Base-by-base conservation (phyloP, 2,329 filamentous ascomycete species). In the Cordyceps cateniannulata region DNA sequence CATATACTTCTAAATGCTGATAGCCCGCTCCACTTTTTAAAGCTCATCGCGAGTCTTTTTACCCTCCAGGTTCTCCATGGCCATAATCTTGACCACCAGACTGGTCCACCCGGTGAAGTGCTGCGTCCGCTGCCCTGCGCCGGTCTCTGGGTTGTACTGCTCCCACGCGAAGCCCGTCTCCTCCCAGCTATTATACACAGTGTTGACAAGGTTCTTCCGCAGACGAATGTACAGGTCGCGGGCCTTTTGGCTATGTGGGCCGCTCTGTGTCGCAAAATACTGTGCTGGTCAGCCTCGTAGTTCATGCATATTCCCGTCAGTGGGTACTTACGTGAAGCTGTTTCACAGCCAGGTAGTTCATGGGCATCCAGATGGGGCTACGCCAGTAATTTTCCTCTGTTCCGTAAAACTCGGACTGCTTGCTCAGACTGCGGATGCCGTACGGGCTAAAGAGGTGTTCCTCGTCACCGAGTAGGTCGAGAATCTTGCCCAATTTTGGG, bases 81-180 rank as follows among this genome's bases (percentile, higher is more conserved):
- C 85, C 92, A 98, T 96, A 66, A 99, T 91, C 80, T 96, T 97
- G 50, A 98, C 93, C 52, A 98, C 90, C 75, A 98, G 79, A 72
- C 91, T 96, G n/a, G 95, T 99, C 95, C 95, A 99, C 55, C 95
- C 95, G 0, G 95, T 97, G 72, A 99, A 99, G 75, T 98, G 93
- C 79, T 97, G 92, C 5, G 93, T 98, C 47, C 95, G 83, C 79
- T 98, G 93, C n/a, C 95, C 95, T 58, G 84, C 84, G 50, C 95
- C 95, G 3, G 91, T 96, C 68, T 96, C 91, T 0, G 93, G 91
- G 72, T 96, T 91, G 74, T 98, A 99, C 77, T 99, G 95, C 76
- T 99, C 95, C 93, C 93, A 99, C 0, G 93, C 95, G 72, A 98
- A 98, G 20, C 93, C 93, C 0, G 95, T 98, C 70, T 90, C 85